Conservation (phyloP, 2,329 filamentous ascomycete genomes). For the Claviceps monticola region DNA sequence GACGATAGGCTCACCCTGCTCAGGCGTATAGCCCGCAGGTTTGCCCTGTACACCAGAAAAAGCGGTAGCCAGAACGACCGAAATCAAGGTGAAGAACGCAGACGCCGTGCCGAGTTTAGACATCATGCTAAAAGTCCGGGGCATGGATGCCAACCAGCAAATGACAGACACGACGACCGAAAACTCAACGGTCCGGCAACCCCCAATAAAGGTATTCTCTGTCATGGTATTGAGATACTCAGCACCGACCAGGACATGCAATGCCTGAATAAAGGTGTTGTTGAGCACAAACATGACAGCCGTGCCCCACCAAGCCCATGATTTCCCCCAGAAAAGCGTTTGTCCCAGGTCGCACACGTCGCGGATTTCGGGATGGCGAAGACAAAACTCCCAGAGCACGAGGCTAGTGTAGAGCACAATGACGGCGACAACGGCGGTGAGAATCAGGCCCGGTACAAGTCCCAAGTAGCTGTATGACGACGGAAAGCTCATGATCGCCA, state of each 20-base stretch:
- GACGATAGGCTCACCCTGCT: slow-evolving; percentile 50
- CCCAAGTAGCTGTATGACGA: slow-evolving; percentile 84
- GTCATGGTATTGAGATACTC: slow-evolving; percentile 88
- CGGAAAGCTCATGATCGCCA: slow-evolving; percentile 89
- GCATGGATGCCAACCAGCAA: slow-evolving; percentile 67
- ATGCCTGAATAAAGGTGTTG: slow-evolving; percentile 77
- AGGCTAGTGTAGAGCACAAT: slow-evolving; percentile 66
- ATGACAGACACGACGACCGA: slow-evolving; percentile 59
- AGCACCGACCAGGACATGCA: slow-evolving; percentile 73
- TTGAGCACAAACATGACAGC: slow-evolving; percentile 87
- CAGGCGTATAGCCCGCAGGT: slow-evolving; percentile 51
- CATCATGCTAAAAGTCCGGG: slow-evolving; percentile 70
- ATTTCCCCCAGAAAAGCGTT: slow-evolving; percentile 79
- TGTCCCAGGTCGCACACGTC: slow-evolving; percentile 95
- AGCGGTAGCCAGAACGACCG: slow-evolving; percentile 69
- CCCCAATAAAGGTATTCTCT: slow-evolving; percentile 44
- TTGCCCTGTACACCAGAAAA: slow-evolving; percentile 67
- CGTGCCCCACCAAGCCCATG: slow-evolving; percentile 53
- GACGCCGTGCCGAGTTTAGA: slow-evolving; percentile 68
- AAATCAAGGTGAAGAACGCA: slow-evolving; percentile 80
- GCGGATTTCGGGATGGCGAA: slow-evolving; percentile 78
- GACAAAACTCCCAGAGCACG: slow-evolving; percentile 66
- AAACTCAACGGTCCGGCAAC: slow-evolving; percentile 67
- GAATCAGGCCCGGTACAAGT: slow-evolving; percentile 68
- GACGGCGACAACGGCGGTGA: slow-evolving; percentile 64